phyloP scores from a whole-genome alignment of 2,329 filamentous ascomycete species.

The Paracamarosporium sp. region DNA sequence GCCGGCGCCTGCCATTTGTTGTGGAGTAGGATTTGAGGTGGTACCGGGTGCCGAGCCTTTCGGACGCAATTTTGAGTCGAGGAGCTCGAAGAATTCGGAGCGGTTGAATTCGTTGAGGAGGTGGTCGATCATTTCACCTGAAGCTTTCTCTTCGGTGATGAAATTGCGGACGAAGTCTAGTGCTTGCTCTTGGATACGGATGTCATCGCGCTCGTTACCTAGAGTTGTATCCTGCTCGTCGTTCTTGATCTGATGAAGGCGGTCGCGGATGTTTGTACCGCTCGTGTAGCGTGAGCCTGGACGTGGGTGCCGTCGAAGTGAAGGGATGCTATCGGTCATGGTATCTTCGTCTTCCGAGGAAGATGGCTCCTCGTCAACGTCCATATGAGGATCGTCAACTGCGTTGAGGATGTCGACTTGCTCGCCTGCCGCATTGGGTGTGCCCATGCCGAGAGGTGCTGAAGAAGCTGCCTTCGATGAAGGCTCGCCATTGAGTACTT shows the following conservation, averaged over 20 bases:
- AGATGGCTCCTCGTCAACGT: slow-evolving; percentile 46
- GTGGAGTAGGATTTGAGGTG: slow-evolving; percentile 14
- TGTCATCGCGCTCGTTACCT: slow-evolving; percentile 76
- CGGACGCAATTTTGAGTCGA: slow-evolving; percentile 77
- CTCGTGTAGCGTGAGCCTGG: slow-evolving; percentile 44
- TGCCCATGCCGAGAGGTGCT: slow-evolving; percentile 57
- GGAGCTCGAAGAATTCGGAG: slow-evolving; percentile 78
- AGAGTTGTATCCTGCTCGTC: slow-evolving; percentile 72
- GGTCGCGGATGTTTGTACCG: slow-evolving; percentile 44
- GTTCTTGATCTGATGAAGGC: slow-evolving; percentile 60
- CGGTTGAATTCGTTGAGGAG: slow-evolving; percentile 78
- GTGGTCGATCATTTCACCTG: slow-evolving; percentile 79
- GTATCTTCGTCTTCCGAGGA: slow-evolving; percentile 53
- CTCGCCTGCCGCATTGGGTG: slow-evolving; percentile 66
- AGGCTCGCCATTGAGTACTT: slow-evolving; percentile 71
- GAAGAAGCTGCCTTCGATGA: slow-evolving; percentile 42
- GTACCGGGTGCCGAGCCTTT: slow-evolving; percentile 24
- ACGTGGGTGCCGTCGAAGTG: slow-evolving; percentile 46
- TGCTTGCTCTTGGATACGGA: slow-evolving; percentile 88
- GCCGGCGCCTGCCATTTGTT: slow-evolving; percentile 9
- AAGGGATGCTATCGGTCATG: slow-evolving; percentile 54
- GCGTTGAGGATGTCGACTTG: slow-evolving; percentile 67
- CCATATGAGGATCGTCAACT: slow-evolving; percentile 49
- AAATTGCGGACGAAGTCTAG: slow-evolving; percentile 90
- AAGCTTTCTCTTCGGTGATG: slow-evolving; percentile 68